Base-by-base conservation (phyloP, 768 basidiomycete species). In the Kondoa subrosea region DNA sequence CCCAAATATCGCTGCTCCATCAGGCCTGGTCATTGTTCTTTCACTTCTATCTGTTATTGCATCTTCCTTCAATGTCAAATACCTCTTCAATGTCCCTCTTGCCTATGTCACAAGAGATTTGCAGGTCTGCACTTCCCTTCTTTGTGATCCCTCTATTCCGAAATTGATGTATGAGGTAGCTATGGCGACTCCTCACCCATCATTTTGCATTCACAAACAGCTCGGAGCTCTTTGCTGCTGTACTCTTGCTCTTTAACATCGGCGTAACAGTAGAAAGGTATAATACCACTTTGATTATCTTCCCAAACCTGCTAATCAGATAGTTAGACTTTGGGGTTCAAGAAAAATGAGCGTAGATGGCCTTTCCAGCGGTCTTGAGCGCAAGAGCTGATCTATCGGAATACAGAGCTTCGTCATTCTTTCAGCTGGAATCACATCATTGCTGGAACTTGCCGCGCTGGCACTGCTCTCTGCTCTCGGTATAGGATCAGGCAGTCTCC, bases 241-340 rank as follows among this genome's bases (percentile, higher is more conserved):
- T 64, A 14, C 56, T 69, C 4, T 21, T 69, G 2, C 50, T 69
- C 66, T 69, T 59, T 57, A 67, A 69, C 31, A 57, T 57, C 4
- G 61, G 65, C 25, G 34, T 67, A 16, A 69, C 66, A 2, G 56
- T 69, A n/a, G 68, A 69, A 56, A 34, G n/a, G n/a, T n/a, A n/a
- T n/a, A n/a, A n/a, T n/a, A n/a, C n/a, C n/a, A n/a, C n/a, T n/a
- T n/a, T n/a, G n/a, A n/a, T n/a, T n/a, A n/a, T n/a, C n/a, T n/a
- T n/a, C n/a, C n/a, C n/a, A n/a, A n/a, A n/a, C n/a, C n/a, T n/a
- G n/a, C n/a, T n/a, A n/a, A n/a, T n/a, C n/a, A n/a, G n/a, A n/a
- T n/a, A n/a, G n/a, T n/a, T n/a, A n/a, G n/a, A n/a, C n/a, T n/a
- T n/a, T 69, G 57, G 30, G 68, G 68, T n/a, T 68, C 68, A 17